phyloP scores from a whole-genome alignment of 2,329 filamentous ascomycete species.

The Xylaria sp. region DNA sequence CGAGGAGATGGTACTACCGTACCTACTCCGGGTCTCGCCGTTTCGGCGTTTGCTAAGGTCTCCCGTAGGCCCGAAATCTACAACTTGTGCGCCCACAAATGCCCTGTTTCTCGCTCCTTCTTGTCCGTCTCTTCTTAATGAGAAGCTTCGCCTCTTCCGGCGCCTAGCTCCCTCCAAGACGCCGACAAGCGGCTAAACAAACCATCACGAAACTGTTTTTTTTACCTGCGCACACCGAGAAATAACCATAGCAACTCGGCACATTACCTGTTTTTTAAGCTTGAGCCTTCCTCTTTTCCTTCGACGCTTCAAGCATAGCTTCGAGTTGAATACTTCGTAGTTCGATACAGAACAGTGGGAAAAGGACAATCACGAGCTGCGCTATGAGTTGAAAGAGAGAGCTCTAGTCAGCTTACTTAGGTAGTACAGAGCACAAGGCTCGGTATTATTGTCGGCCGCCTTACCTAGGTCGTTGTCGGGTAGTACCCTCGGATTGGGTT shows the following conservation, averaged over 20 bases:
- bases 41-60: conserved; percentile 34
- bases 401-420: conserved; percentile 25
- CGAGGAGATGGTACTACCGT: background rate
- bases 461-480: background rate
- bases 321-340: background rate
- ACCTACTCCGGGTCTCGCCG: conserved; percentile 33
- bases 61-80: conserved; percentile 1
- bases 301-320: background rate
- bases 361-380: background rate
- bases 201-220: background rate
- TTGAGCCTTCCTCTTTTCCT: background rate
- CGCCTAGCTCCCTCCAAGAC: background rate
- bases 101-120: conserved; percentile 3
- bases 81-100: conserved; percentile 6
- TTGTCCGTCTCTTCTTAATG: background rate
- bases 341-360: background rate
- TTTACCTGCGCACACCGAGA: background rate
- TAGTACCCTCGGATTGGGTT: background rate
- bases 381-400: background rate
- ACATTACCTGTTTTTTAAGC: background rate
- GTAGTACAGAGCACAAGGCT: background rate
- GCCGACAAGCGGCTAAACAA: background rate
- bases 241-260: background rate
- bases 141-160: conserved; percentile 12
- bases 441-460: conserved; percentile 12